Evolutionary conservation across 768 basidiomycete species (phyloP), one percentile per base, ranked within the genome.

Genomic region (Psilocybe tampanensis): DNA sequence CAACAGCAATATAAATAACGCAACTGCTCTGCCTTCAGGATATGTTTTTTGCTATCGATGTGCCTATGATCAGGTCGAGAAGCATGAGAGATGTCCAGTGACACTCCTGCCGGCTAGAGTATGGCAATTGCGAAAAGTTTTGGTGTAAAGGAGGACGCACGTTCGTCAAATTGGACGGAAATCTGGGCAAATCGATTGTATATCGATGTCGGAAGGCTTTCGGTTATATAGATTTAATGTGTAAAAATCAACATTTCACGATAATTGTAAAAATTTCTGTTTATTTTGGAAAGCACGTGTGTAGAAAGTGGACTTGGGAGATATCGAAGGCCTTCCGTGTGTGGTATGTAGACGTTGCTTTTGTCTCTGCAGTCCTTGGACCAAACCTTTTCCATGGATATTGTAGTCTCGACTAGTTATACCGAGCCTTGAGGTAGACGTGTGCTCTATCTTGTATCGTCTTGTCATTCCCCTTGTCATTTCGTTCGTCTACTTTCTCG

Each of bases 41-140:
- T 98, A 95, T 77, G 92, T 96, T 18, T 95, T 93, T 64, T 97
- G 95, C 72, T 98, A 95, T 70, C 85, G 90, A 33, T 97, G 95
- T 74, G 90, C 89, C 54, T 87, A 90, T 76, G 87, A 89, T 58
- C 83, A 92, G 63, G 86, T 95, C 33, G 86, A 90, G 72, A 84
- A 83, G 67, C 76, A 87, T 56, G 86, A 87, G 39, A 83, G 76
- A 70, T 98, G 95, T 76, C 95, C 95, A 58, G 86, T 98, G 63
- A 96, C 95, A 54, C 81, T 95, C 47, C 71, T 92, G 52, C 87
- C 86, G 2, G 80, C 87, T 19, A 81, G 80, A 56, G 81, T 83
- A 59, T 94, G 92, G 86, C 89, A 95, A 70, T 70, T 97, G 72
- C 79, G 94, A 68, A 94, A 95, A 70, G 90, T 97, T 13, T 70